Evolutionary conservation across 1,284 basidiomycete genomes (phyloP), one percentile per base, ranked within the genome.

Genomic region (Marasmius oreades): DNA sequence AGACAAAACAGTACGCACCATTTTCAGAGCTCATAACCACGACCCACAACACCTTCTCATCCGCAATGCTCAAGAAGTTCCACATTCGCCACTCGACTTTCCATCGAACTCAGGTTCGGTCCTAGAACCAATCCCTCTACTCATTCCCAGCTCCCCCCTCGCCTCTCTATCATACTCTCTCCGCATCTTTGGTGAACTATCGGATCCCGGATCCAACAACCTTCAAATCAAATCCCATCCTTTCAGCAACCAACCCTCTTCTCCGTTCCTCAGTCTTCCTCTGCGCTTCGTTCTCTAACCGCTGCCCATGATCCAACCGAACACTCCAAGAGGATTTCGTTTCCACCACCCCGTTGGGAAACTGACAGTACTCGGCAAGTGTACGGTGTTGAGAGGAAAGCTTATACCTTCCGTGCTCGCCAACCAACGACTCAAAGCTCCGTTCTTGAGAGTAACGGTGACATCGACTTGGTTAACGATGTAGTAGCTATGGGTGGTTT

Each of bases 41-140:
- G 39, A 67, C 50, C 66, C 66, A 67, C 12, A 65, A 33, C 3
- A 64, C 26, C 20, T 59, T 55, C 20, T 63, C 55, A 18, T 58
- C 56, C 12, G 53, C 62, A 62, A 52, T 65, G 52, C 28, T 67
- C 65, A 12, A 59, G 50, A 24, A 64, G 54, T 54, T 66, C 62
- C 5, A 64, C 64, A 23, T 61, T 57, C 5, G 55, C 56, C 22
- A 65, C 64, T 11, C 61, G 39, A 23, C 51, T 52, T 44, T 63
- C 54, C 22, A 63, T 55, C 23, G 1, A 11, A n/a, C 51, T 50
- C 37, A 24, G n/a, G 16, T 33, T 53, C 11, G 36, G 52, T 42
- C 50, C 51, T 20, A 23, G 37, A 18, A 31, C 57, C 24, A 31
- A 37, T 20, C 43, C 51, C 31, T 42, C 51, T 43, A 50, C 22